Base-by-base conservation (phyloP, 768 basidiomycete species). In the Pleurotus cornucopiae region DNA sequence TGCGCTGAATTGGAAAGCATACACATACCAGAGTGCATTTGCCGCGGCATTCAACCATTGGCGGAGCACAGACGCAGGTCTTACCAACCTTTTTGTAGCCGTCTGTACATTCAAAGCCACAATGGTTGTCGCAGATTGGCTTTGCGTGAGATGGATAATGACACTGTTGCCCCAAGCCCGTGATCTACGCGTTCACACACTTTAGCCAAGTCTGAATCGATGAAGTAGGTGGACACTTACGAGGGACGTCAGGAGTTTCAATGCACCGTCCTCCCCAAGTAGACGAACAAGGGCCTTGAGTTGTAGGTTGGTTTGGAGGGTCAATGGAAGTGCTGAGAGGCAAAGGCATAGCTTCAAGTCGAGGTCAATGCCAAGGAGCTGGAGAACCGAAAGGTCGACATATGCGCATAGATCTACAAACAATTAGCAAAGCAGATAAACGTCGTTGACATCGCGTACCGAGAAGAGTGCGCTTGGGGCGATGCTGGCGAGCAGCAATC, bases 11-110 rank as follows among this genome's bases (percentile, higher is more conserved):
- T 12, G 7, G 13, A 16, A 41, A 53, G 13, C 13, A 26, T 47
- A 14, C 5, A 47, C 51, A 6, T 41, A 53, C 51, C 18, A 23
- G n/a, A 41, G 51, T 13, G n/a, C 51, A 53, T 21, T 53, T 53
- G n/a, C 51, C 51, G 13, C 51, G 51, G 18, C 51, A 53, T 53
- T 40, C 51, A 16, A 53, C 39, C 38, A 34, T 53, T 13, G 51
- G 51, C 6, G 23, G 51, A 5, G 51, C 37, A 39, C 51, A 53
- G 5, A 25, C 51, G 14, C 51, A 53, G 14, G 39, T 6, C 60
- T 57, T 14, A 60, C 61, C 12, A 66, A 54, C 20, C 55, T 59
- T 23, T 51, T 57, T 14, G 37, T 56, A 57, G 12, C 58, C 55
- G 46, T 57, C 58, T 20, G 41, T 53, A 44, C 58, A 60, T 23